These are phyloP conservation scores for Hippophae tibetana DNA, from an alignment of 306 rosid species.

Conservation along the genomic window DNA sequence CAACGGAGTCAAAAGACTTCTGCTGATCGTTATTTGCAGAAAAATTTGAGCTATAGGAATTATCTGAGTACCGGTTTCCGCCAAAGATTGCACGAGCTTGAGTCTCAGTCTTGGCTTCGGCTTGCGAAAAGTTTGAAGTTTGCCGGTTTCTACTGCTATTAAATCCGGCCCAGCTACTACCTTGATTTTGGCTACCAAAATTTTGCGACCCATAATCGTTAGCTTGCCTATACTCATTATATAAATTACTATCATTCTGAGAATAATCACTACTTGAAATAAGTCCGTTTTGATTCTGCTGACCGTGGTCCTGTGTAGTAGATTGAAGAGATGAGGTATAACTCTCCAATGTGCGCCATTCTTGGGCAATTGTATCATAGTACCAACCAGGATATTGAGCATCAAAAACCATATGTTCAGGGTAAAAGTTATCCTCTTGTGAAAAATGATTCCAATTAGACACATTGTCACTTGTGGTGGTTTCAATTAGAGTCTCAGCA, in stretches of 20 bases:
- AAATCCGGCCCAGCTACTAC: conserved; percentile 38
- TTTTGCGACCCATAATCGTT: conserved; percentile 32
- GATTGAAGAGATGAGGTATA: conserved; percentile 45
- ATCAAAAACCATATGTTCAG: conserved; percentile 70
- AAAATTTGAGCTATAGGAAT: conserved; percentile 33
- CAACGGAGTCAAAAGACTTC: conserved; percentile 32
- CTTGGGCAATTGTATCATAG: conserved; percentile 58
- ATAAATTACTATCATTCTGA: conserved; percentile 24
- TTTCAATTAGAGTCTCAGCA: conserved; percentile 42
- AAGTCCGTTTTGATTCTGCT: conserved; percentile 40
- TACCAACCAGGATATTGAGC: conserved; percentile 80
- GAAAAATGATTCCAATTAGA: conserved; percentile 44
- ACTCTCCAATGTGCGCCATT: conserved; percentile 63
- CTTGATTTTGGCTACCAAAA: conserved; percentile 31
- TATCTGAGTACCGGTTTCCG: conserved; percentile 38
- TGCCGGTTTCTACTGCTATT: conserved; percentile 36
- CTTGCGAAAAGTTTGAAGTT: conserved; percentile 28
- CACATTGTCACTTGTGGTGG: conserved; percentile 36
- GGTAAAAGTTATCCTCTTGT: conserved; percentile 54
- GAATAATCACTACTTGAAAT: conserved; percentile 22
- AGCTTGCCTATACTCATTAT: conserved; percentile 29
- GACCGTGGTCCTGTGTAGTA: conserved; percentile 28
- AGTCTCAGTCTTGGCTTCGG: conserved; percentile 21
- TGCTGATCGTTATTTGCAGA: conserved; percentile 38
- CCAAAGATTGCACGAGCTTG: conserved; percentile 24